Base-by-base conservation (phyloP, 2,329 filamentous ascomycete genomes). In the Mycosphaerella sp. region DNA sequence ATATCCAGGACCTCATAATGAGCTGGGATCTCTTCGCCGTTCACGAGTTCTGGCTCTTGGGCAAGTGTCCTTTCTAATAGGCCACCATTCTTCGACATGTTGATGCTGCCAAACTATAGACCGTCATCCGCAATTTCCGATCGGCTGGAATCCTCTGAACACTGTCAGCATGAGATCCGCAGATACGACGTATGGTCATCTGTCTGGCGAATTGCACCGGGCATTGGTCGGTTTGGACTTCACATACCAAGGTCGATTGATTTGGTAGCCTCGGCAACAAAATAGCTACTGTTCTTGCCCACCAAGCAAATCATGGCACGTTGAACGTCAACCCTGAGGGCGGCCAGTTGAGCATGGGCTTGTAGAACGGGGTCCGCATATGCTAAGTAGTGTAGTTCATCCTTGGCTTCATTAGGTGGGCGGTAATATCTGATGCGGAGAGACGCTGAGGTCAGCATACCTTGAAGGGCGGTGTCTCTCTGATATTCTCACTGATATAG, bases 11-110 rank as follows among this genome's bases (percentile, higher is more conserved):
- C 64, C 42, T 71, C 70, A 49, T 68, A 68, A 44, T 64, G 74
- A 11, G 67, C 66, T 6, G 68, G 66, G 17, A 70, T 44, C 6
- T 58, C 45, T 31, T 58, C 63, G 8, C 66, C 65, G 17, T 64
- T 61, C 3, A 57, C 51, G 12, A 38, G 52, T 31, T 10, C 54
- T 38, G 38, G 63, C 17, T 48, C 49, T 29, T 56, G 62, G n/a
- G 51, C 57, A 78, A 53, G 76, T 21, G 79, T 77, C 45, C 78
- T 75, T 40, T 76, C 78, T 0, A 76, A 76, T 2, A 80, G 81
- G 31, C 77, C 75, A 46, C 85, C 79, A 1, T 81, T 82, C 0
- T 84, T 82, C 17, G 77, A 78, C n/a, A 78, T 77, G 54, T 79
- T 78, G 60, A 80, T 80, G 52, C 55, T 61, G 50, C 69, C 66